A percentile compares a stretch with the other conserved stretches of the same genome.
Conservation (phyloP, 2,329 filamentous ascomycete genomes). For the Colletotrichum sp. region DNA sequence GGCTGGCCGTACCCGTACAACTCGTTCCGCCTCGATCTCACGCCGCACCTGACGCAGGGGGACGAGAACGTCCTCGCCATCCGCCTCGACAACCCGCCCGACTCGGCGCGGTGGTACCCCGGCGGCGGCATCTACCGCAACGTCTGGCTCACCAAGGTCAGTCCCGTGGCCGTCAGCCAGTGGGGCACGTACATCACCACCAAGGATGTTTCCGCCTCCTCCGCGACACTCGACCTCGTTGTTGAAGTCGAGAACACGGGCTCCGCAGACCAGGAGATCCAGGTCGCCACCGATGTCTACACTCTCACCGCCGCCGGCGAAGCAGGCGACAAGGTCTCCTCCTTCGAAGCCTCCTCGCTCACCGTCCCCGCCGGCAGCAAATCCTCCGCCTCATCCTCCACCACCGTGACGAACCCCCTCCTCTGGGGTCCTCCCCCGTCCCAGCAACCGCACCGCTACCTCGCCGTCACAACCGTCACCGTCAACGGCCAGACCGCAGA, state of each 20-base stretch:
- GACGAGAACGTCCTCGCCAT: conserved; percentile 50
- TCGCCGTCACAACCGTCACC: conserved; percentile 46
- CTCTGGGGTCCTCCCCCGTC: conserved; percentile 53
- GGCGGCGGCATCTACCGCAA: conserved; percentile 59
- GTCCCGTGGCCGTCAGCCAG: conserved; percentile 50
- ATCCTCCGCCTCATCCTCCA: conserved; percentile 36
- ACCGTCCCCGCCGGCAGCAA: conserved; percentile 34
- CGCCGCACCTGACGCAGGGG: conserved; percentile 40
- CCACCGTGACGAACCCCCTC: conserved; percentile 34
- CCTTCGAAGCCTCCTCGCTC: conserved; percentile 34
- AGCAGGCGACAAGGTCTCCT: conserved; percentile 31
- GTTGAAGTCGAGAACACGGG: conserved; percentile 53
- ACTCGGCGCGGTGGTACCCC: conserved; percentile 59
- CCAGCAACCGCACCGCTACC: conserved; percentile 52
- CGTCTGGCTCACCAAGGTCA: conserved; percentile 56
- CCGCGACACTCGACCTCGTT: conserved; percentile 47
- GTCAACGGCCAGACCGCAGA: conserved; percentile 35
- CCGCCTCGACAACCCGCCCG: conserved; percentile 52
- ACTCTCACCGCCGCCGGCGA: conserved; percentile 36
- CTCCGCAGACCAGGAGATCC: conserved; percentile 31
- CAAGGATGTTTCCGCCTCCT: conserved; percentile 44
- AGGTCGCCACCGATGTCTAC: conserved; percentile 45
- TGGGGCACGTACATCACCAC: conserved; percentile 55
- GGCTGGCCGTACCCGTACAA: conserved; percentile 58
- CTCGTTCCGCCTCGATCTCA: conserved; percentile 56